Conservation (phyloP, 2,329 filamentous ascomycete genomes). For the Scolecobasidium constrictum region DNA sequence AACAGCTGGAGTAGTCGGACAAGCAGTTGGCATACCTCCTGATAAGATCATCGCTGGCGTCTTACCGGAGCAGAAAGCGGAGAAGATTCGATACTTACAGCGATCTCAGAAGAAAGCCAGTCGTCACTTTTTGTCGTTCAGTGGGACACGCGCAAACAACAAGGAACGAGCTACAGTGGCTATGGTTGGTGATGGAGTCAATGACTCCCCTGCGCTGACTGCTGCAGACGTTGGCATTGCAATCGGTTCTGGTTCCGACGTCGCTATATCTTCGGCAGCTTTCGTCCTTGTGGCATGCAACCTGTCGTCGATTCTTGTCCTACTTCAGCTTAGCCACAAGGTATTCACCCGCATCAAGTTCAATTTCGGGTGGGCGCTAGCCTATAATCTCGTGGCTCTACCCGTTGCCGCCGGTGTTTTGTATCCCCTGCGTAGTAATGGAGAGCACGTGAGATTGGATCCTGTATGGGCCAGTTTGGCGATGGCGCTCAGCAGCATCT, state of each 20-base stretch:
- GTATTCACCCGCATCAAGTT: constrained; percentile 16
- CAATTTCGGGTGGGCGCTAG: constrained; percentile 17
- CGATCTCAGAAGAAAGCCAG: background rate
- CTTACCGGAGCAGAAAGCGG: constrained; percentile 4
- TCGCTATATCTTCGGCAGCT: constrained; percentile 32
- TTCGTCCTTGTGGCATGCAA: constrained; percentile 17
- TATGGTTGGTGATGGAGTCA: constrained; percentile 29
- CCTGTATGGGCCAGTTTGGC: constrained; percentile 82
- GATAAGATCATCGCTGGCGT: constrained; percentile 6
- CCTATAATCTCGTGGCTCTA: constrained; percentile 15
- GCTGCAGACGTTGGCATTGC: constrained; percentile 19
- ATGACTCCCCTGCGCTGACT: constrained; percentile 28
- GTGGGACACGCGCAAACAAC: background rate
- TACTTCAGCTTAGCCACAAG: constrained; percentile 13
- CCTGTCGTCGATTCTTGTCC: constrained; percentile 12
- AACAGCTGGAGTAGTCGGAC: background rate
- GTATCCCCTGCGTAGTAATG: constrained; percentile 17
- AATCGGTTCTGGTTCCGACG: constrained; percentile 56
- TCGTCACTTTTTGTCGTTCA: background rate
- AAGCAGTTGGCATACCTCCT: constrained; percentile 1
- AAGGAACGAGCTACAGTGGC: constrained; percentile 16
- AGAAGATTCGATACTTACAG: constrained; percentile 7
- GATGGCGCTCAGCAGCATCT: constrained; percentile 88
- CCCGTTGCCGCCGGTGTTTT: constrained; percentile 17
- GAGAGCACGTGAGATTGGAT: constrained; percentile 52